phyloP scores from a whole-genome alignment of 768 basidiomycete genomes.

The Boletus reticuloceps region DNA sequence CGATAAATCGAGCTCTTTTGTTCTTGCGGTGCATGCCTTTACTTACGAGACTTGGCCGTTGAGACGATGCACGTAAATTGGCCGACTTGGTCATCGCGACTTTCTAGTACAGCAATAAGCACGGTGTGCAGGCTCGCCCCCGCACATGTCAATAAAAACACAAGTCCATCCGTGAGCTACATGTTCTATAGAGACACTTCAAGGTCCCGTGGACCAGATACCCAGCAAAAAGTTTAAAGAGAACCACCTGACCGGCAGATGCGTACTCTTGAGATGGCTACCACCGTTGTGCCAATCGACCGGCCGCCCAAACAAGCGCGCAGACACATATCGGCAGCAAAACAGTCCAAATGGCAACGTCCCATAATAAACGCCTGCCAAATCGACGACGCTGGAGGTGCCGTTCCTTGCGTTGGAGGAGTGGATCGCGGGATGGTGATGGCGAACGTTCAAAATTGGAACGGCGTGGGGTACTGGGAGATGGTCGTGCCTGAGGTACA shows the following conservation, averaged over 20 bases:
- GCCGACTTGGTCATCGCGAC: too few species aligned
- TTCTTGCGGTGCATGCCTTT: too few species aligned
- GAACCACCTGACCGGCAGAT: constrained; percentile 7
- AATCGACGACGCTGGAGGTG: constrained; percentile 74
- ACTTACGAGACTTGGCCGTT: too few species aligned
- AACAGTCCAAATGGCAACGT: constrained; percentile 77
- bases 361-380: constrained; percentile 75
- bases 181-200: not conserved
- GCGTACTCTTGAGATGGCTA: constrained; percentile 25
- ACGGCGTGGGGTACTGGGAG: constrained; percentile 19
- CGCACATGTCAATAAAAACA: too few species aligned
- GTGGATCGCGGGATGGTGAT: constrained; percentile 52
- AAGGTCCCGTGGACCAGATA: constrained; percentile 4
- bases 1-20: too few species aligned
- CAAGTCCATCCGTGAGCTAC: not conserved
- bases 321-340: constrained; percentile 58
- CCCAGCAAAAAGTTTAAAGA: not conserved
- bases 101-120: too few species aligned
- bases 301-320: constrained; percentile 56
- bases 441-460: constrained; percentile 18
- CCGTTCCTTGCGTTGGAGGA: constrained; percentile 84
- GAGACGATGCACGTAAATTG: too few species aligned
- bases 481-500: constrained; percentile 49
- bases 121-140: too few species aligned
- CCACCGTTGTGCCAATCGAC: constrained; percentile 53